Conservation (phyloP, 768 basidiomycete species). For the Clitopilus hobsonii region DNA sequence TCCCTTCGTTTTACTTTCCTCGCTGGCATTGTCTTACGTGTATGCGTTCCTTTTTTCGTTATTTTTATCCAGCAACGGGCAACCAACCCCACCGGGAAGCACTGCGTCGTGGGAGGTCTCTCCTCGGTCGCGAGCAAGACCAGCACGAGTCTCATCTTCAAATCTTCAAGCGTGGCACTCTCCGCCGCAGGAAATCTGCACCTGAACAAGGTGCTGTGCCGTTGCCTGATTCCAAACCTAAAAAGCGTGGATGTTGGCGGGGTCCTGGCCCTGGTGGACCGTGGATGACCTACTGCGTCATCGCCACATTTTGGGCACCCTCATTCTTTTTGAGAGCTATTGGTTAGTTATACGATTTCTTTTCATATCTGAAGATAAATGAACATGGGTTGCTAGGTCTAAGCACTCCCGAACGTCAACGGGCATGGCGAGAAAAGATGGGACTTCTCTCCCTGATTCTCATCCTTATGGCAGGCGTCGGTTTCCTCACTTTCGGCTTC, state of each 20-base stretch:
- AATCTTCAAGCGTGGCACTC: constrained; percentile 85
- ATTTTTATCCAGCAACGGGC: constrained; percentile 55
- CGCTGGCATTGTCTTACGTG: constrained; percentile 5
- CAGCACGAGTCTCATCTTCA: constrained; percentile 87
- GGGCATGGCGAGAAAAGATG: constrained; percentile 98
- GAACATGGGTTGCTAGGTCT: constrained; percentile 52
- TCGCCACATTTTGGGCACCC: constrained; percentile 84
- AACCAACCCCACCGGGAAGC: constrained; percentile 60
- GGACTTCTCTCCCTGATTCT: constrained; percentile 81
- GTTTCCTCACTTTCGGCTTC: constrained; percentile 98
- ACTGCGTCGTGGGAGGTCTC: constrained; percentile 82
- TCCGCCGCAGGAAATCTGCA: constrained; percentile 64
- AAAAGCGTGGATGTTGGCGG: constrained; percentile 54
- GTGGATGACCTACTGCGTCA: constrained; percentile 93
- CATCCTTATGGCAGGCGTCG: constrained; percentile 87
- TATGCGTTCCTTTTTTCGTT: constrained; percentile 6
- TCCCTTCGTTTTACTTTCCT: constrained; percentile 10
- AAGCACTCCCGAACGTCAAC: constrained; percentile 85
- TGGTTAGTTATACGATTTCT: constrained; percentile 45
- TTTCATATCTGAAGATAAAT: not conserved
- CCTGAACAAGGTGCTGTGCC: constrained; percentile 32
- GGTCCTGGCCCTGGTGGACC: constrained; percentile 88
- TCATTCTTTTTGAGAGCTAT: constrained; percentile 68
- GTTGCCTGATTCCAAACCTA: constrained; percentile 26
- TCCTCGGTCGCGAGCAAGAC: constrained; percentile 89